Evolutionary conservation across 176 grass and related monocot species (phyloP), one percentile per base, ranked within the genome.

Genomic region (Saccharum spontaneum): DNA sequence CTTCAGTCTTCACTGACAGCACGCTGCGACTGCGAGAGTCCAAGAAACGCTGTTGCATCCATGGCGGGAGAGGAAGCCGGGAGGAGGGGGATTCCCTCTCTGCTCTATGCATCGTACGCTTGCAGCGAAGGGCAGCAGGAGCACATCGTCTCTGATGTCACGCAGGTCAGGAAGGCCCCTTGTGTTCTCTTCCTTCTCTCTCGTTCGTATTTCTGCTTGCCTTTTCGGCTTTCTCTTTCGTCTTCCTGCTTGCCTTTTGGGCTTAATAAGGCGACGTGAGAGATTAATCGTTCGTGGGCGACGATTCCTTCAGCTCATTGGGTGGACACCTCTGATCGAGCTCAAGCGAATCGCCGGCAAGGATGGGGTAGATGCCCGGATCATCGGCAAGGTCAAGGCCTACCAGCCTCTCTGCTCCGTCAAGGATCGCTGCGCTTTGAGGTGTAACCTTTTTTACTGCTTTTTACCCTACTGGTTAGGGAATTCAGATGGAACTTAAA

Each of bases 351-450:
- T 97, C 77, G 37, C 74, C 33, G 13, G 34, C 11, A 92, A 93
- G 76, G 91, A 92, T 8, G 87, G 85, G 69, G 9, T 97, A 8
- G 73, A 92, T 76, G 82, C 54, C 33, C 85, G 91, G 78, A 79
- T 97, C 63, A 43, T 97, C 63, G 91, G 86, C 26, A 97, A 97
- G 85, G 46, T 90, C 8, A 91, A 97, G 82, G 68, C 83, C 4
- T 97, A 94, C 72, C 91, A 97, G 61, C 94, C 94, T 16, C 89
- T 97, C 73, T 90, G 87, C 86, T 97, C 94, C 50, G 89, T 93
- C 36, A 93, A 97, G 70, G 87, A 97, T 63, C 89, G 91, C 22
- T 78, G 94, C n/a, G 87, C 94, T 81, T 83, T 97, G 79, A 79
- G 91, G 89, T 93, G 33, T 31, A 50, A 39, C 55, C 6, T 40